Conservation (phyloP, 1,139 yeast genomes). For the Lodderomyces jiufengensis region DNA sequence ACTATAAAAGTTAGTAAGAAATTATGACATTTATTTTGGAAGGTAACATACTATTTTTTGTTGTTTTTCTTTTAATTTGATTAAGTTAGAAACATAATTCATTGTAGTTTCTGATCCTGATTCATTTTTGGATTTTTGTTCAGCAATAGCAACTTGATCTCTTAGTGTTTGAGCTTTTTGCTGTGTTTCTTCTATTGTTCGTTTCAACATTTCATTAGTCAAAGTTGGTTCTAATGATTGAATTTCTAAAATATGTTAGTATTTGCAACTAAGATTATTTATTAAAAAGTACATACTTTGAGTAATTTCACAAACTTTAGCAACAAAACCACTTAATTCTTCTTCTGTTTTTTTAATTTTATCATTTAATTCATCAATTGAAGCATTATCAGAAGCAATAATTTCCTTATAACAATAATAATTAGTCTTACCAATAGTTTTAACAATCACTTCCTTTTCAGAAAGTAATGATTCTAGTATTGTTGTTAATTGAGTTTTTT, state of each 20-base stretch:
- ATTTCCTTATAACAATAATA: slow-evolving; percentile 29
- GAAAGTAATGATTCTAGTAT: slow-evolving; percentile 25
- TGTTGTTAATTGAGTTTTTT: slow-evolving; percentile 23
- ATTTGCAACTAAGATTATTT: no score
- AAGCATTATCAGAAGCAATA: no score
- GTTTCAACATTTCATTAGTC: slow-evolving; percentile 6
- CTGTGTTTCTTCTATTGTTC: neutral
- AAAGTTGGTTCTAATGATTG: slow-evolving; percentile 8
- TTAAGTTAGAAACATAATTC: neutral
- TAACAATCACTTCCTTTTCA: slow-evolving; percentile 23
- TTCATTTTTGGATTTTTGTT: slow-evolving; percentile 2
- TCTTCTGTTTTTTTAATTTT: slow-evolving; percentile 7
- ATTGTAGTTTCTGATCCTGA: slow-evolving; percentile 1
- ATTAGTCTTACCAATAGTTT: slow-evolving; percentile 32
- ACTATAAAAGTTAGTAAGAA: slow-evolving; percentile 1
- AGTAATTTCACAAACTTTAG: slow-evolving; percentile 6
- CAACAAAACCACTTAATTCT: no score
- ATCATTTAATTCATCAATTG: slow-evolving; percentile 4
- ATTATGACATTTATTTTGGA: no score
- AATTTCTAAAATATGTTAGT: slow-evolving; percentile 5
- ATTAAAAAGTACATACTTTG: slow-evolving; percentile 2
- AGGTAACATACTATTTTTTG: slow-evolving; percentile 5
- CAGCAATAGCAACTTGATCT: no score
- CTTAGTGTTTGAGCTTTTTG: no score
- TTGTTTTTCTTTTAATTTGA: slow-evolving; percentile 2